Percentiles rank a stretch among this genome's conserved stretches.
Conservation (phyloP, 75 land plant species). For the Azolla pinnata region DNA sequence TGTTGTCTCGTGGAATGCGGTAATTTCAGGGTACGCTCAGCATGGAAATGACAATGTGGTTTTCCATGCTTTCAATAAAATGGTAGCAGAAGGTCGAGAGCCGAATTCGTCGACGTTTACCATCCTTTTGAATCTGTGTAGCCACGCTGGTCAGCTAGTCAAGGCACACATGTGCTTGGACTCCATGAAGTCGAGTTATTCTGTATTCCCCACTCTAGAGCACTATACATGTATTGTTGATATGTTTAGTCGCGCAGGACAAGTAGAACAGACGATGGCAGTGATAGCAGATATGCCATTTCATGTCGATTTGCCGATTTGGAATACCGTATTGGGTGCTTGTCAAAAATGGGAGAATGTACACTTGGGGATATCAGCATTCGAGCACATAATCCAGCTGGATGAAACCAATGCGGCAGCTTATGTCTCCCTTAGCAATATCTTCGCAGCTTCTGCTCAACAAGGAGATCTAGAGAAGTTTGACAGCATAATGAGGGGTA, state of each 20-base stretch:
- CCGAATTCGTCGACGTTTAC: slow-evolving; percentile 53
- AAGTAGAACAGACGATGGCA: slow-evolving; percentile 1
- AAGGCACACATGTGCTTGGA: background rate
- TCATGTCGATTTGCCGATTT: background rate
- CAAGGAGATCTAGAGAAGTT: background rate
- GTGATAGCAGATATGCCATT: slow-evolving; percentile 3
- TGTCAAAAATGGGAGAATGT: slow-evolving; percentile 3
- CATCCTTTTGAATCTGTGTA: slow-evolving; percentile 19
- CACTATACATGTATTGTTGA: slow-evolving; percentile 3
- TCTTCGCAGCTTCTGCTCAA: background rate
- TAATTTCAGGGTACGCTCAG: slow-evolving; percentile 39
- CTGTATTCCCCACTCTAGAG: slow-evolving; percentile 1
- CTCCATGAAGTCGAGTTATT: background rate
- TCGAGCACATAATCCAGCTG: background rate
- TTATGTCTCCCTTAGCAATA: background rate
- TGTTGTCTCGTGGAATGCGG: slow-evolving; percentile 51
- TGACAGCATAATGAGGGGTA: background rate
- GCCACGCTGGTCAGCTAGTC: background rate
- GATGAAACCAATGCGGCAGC: background rate
- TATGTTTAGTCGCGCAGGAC: background rate
- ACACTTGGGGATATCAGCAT: background rate
- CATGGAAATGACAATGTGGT: slow-evolving; percentile 38
- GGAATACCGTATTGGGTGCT: slow-evolving; percentile 1
- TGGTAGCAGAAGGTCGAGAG: slow-evolving; percentile 38
- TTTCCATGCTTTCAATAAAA: slow-evolving; percentile 34